Conservation (phyloP, 2,329 filamentous ascomycete species). For the Beauveria varroae region DNA sequence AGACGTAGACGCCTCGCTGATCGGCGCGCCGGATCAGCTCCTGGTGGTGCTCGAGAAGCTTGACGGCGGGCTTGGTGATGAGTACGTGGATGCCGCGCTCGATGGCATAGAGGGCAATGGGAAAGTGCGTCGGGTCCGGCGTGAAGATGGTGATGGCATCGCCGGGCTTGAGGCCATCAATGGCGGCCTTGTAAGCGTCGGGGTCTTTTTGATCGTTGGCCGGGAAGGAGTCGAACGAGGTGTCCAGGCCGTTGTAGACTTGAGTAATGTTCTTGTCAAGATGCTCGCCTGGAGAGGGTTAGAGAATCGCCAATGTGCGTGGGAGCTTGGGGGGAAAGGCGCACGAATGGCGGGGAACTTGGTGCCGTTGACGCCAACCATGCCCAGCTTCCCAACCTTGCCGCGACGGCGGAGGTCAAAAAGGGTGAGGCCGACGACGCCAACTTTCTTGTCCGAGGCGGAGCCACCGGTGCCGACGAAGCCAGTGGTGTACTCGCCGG, state of each 20-base stretch:
- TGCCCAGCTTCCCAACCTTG: conserved; percentile 77
- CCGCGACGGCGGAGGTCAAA: conserved; percentile 84
- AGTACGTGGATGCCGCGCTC: conserved; percentile 82
- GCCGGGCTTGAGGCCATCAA: conserved; percentile 72
- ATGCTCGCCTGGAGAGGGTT: conserved; percentile 56
- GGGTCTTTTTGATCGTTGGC: conserved; percentile 65
- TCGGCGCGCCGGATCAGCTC: conserved; percentile 64
- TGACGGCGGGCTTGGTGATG: conserved; percentile 89
- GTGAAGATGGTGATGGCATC: conserved; percentile 96
- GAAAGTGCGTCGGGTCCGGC: conserved; percentile 85
- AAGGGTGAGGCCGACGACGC: conserved; percentile 81
- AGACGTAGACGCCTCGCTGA: conserved; percentile 77
- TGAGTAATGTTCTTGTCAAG: conserved; percentile 80
- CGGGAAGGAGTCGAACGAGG: conserved; percentile 76
- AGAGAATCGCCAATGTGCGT: neutral
- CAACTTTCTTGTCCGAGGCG: conserved; percentile 90
- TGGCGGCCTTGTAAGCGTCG: conserved; percentile 80
- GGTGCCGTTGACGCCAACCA: conserved; percentile 82
- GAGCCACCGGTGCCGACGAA: conserved; percentile 81
- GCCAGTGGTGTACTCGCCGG: conserved; percentile 93
- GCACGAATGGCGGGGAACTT: conserved; percentile 88
- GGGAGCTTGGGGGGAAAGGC: conserved; percentile 22
- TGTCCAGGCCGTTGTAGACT: conserved; percentile 84
- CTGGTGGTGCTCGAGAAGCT: conserved; percentile 73
- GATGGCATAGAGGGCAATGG: conserved; percentile 87